Conservation (phyloP, 192 early-diverging fungal species). For the Backusella psychrophila region DNA sequence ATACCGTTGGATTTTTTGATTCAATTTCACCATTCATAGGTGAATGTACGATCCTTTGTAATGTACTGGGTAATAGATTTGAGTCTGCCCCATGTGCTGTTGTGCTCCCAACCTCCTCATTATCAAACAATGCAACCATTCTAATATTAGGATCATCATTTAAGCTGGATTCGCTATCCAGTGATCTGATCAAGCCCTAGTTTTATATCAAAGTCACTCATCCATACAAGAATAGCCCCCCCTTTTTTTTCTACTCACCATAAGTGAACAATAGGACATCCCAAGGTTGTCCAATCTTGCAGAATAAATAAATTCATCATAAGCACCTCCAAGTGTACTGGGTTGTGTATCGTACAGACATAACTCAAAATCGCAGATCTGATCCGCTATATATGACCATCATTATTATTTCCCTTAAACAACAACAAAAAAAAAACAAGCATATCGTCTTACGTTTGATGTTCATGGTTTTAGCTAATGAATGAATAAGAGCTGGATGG, state of each 20-base stretch:
- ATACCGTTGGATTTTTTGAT: not conserved
- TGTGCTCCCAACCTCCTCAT: conserved; percentile 94
- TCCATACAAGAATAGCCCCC: too few species aligned
- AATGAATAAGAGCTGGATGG: conserved; percentile 77
- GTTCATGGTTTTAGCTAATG: conserved; percentile 72
- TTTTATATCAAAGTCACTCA: too few species aligned
- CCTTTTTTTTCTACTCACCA: conserved; percentile 31
- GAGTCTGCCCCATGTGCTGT: conserved; percentile 94
- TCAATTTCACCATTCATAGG: conserved; percentile 29
- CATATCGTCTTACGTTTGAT: conserved; percentile 41
- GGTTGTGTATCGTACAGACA: conserved; percentile 93
- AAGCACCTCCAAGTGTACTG: conserved; percentile 82
- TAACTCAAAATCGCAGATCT: conserved; percentile 95
- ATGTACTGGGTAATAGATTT: conserved; percentile 70
- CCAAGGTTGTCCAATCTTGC: conserved; percentile 93
- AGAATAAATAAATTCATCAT: conserved; percentile 92
- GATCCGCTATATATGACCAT: conserved; percentile 39
- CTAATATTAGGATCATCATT: conserved; percentile 72
- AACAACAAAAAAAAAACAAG: not conserved
- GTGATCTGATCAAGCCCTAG: conserved; percentile 42
- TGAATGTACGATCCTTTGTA: conserved; percentile 56
- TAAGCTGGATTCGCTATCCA: conserved; percentile 55
- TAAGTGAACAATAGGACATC: conserved; percentile 89
- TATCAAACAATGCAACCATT: conserved; percentile 91
- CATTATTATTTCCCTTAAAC: not conserved